phyloP scores from a whole-genome alignment of 805 yeast species.

The Zygotorulaspora sp. region DNA sequence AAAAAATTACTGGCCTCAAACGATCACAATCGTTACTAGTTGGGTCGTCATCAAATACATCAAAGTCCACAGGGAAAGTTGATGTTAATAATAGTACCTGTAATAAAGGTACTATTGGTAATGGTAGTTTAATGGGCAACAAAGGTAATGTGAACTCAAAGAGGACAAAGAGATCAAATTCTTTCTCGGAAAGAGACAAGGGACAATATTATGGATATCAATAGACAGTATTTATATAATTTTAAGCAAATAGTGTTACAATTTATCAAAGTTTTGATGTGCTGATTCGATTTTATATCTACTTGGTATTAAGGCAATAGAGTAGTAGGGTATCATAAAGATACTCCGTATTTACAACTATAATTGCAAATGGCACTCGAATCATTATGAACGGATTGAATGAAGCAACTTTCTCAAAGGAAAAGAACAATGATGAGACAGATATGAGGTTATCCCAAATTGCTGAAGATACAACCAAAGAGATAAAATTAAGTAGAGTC shows the following conservation, averaged over 20 bases:
- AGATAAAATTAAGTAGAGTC: too few species aligned
- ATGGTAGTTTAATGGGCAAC: not conserved
- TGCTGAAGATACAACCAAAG: too few species aligned
- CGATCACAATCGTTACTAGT: slow-evolving; percentile 28
- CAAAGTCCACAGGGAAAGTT: slow-evolving; percentile 2
- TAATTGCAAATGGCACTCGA: not conserved
- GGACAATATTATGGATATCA: slow-evolving; percentile 11
- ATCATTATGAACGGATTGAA: not conserved
- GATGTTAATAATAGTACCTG: slow-evolving; percentile 3
- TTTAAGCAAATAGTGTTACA: too few species aligned
- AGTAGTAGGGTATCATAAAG: not conserved
- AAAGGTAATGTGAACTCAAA: slow-evolving; percentile 6
- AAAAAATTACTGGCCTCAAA: slow-evolving; percentile 18
- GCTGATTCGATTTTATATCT: too few species aligned
- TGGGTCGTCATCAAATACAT: slow-evolving; percentile 11
- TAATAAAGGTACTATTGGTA: not conserved
- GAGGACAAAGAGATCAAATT: slow-evolving; percentile 10
- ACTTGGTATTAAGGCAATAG: too few species aligned
- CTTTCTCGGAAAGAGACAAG: slow-evolving; percentile 12
- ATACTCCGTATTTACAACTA: not conserved
- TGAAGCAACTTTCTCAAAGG: too few species aligned
- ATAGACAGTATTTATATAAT: slow-evolving; percentile 6
- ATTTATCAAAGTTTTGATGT: too few species aligned
- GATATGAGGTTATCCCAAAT: too few species aligned
- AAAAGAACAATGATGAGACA: too few species aligned